A percentile compares a stretch with the other conserved stretches of the same genome.
These are phyloP conservation scores for Camptophora hylomeconis DNA, from an alignment of 2,329 filamentous ascomycete genomes.

Conservation along the genomic window DNA sequence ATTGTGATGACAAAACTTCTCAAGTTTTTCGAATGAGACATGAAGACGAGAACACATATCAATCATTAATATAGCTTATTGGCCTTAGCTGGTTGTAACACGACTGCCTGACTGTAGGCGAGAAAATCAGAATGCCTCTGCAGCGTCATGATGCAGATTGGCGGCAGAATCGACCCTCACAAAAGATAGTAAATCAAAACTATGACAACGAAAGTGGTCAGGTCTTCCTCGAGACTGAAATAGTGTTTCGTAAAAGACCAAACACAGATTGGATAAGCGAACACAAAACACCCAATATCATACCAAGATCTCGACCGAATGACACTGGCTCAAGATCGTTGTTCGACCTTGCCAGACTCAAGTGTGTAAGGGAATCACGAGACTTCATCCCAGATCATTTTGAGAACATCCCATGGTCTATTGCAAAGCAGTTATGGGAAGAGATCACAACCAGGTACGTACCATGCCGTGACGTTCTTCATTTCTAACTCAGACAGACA, in stretches of 20 bases:
- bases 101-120: background rate
- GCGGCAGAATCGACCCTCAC: background rate
- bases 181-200: background rate
- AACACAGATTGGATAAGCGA: conserved; percentile 14
- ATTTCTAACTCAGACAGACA: conserved; percentile 6
- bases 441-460: conserved; percentile 24
- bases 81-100: background rate
- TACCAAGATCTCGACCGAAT: conserved; percentile 4
- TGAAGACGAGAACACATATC: background rate
- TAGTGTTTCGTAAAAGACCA: conserved; percentile 6
- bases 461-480: background rate
- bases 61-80: background rate
- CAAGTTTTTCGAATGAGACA: conserved; percentile 1
- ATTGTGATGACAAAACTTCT: conserved; percentile 16
- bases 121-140: background rate
- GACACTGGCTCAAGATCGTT: conserved; percentile 12
- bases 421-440: conserved; percentile 29
- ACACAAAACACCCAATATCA: conserved; percentile 8
- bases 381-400: conserved; percentile 24
- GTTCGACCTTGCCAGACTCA: conserved; percentile 10
- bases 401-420: conserved; percentile 24
- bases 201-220: conserved; percentile 14
- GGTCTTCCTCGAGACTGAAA: conserved; percentile 11
- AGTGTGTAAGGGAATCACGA: conserved; percentile 23
- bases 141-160: background rate